phyloP scores from a whole-genome alignment of 1,139 yeast species.

The Wickerhamomyces sp. region DNA sequence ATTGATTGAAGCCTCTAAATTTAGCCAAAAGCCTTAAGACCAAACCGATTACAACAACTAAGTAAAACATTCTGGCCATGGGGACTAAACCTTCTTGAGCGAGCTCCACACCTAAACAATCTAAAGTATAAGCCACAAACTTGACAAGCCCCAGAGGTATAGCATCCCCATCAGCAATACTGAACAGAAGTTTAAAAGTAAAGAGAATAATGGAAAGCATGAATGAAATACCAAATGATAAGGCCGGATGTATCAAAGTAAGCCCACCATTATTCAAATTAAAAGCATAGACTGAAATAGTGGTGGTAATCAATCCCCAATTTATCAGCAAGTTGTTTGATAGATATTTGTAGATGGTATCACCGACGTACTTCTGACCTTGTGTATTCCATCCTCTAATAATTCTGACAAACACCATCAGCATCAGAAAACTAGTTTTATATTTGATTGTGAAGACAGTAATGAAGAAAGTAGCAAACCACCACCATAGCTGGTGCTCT shows the following conservation, averaged over 20 bases:
- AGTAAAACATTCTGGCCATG: slow-evolving; percentile 26
- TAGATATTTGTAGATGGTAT: slow-evolving; percentile 37
- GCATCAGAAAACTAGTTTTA: slow-evolving; percentile 25
- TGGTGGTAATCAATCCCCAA: slow-evolving; percentile 46
- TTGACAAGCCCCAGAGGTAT: slow-evolving; percentile 38
- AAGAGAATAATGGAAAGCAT: slow-evolving; percentile 39
- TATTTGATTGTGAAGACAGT: slow-evolving; percentile 14
- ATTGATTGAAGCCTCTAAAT: slow-evolving; percentile 9
- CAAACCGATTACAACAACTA: slow-evolving; percentile 5
- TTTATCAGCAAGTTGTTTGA: slow-evolving; percentile 30
- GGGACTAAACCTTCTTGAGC: slow-evolving; percentile 25
- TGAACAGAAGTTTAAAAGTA: slow-evolving; percentile 56
- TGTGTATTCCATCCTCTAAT: slow-evolving; percentile 86
- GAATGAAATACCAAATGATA: slow-evolving; percentile 39
- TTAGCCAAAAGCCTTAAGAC: slow-evolving; percentile 7
- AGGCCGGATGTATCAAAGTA: slow-evolving; percentile 18
- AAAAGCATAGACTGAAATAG: slow-evolving; percentile 31
- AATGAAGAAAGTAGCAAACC: slow-evolving; percentile 42
- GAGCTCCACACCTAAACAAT: slow-evolving; percentile 24
- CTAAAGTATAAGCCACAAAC: slow-evolving; percentile 32
- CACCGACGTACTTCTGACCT: slow-evolving; percentile 73
- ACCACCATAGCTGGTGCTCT: slow-evolving; percentile 97
- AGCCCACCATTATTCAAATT: slow-evolving; percentile 19
- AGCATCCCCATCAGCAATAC: slow-evolving; percentile 47
- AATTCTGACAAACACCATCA: slow-evolving; percentile 47